A percentile compares a stretch with the other conserved stretches of the same genome.
These are phyloP conservation scores for Diplotaxis tenuifolia DNA, from an alignment of 345 rosid genomes.

Conservation along the genomic window DNA sequence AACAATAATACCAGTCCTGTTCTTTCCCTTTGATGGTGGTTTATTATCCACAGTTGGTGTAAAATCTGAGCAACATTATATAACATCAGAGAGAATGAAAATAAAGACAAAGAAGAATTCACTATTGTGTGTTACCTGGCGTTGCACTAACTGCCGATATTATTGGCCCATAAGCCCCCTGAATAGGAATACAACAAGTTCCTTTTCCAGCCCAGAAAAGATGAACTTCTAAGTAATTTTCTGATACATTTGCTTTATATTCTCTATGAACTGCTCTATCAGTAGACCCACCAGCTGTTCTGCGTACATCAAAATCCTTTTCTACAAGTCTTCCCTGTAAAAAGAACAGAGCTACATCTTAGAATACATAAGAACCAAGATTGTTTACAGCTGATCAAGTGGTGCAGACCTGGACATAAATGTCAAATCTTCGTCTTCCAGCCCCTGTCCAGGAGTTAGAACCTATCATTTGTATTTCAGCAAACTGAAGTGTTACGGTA, in stretches of 20 bases:
- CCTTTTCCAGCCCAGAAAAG: conserved; percentile 46
- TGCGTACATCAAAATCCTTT: conserved; percentile 52
- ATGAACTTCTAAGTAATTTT: conserved; percentile 38
- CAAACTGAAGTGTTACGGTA: conserved; percentile 25
- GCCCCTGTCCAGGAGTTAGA: conserved; percentile 35
- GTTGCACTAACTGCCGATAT: conserved; percentile 57
- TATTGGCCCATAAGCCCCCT: conserved; percentile 40
- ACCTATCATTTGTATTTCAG: conserved; percentile 21
- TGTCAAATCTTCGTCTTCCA: conserved; percentile 48
- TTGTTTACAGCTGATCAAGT: not conserved
- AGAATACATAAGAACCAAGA: not conserved
- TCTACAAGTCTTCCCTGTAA: conserved; percentile 43
- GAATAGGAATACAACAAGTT: conserved; percentile 41
- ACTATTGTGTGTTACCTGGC: conserved; percentile 46
- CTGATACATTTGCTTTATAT: conserved; percentile 35
- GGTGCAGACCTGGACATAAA: conserved; percentile 47
- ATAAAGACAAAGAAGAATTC: not conserved
- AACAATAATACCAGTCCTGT: conserved; percentile 29
- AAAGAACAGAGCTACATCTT: not conserved
- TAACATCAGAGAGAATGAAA: conserved; percentile 5
- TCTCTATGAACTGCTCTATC: conserved; percentile 29
- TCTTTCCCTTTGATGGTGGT: conserved; percentile 38
- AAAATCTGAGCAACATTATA: conserved; percentile 48
- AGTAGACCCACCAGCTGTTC: conserved; percentile 40
- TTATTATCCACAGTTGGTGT: conserved; percentile 53